Conservation (phyloP, 2,329 filamentous ascomycete genomes). For the Whalleya microplaca region DNA sequence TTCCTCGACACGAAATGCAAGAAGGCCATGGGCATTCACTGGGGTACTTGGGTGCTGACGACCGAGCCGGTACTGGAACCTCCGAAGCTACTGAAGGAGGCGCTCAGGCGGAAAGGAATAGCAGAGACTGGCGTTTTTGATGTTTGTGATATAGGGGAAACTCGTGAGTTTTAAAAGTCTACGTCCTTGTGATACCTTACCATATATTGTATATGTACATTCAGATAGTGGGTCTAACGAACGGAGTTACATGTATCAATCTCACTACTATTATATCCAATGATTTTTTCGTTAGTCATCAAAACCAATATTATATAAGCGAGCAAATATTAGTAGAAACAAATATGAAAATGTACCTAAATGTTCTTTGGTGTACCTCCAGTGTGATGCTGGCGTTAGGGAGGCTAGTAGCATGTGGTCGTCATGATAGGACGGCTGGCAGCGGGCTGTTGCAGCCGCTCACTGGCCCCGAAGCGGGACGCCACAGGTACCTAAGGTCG, state of each 20-base stretch:
- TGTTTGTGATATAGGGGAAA: conserved; percentile 83
- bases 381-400: no score
- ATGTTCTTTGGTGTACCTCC: no score
- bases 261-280: no score
- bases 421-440: neutral
- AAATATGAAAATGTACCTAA: no score
- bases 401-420: neutral
- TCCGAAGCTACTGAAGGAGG: conserved; percentile 71
- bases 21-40: conserved; percentile 84
- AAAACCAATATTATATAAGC: no score
- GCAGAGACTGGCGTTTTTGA: conserved; percentile 77
- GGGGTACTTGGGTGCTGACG: conserved; percentile 89
- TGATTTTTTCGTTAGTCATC: no score
- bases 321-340: no score
- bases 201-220: neutral
- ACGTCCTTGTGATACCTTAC: neutral
- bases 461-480: neutral
- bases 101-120: conserved; percentile 68
- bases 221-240: neutral
- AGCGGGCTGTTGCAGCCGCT: neutral
- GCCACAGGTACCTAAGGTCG: neutral
- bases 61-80: conserved; percentile 86
- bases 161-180: conserved; percentile 66
- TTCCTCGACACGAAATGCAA: conserved; percentile 82
- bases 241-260: no score